These are phyloP conservation scores for Hypoxylon sp. DNA, from an alignment of 2,329 filamentous ascomycete genomes.

Conservation along the genomic window DNA sequence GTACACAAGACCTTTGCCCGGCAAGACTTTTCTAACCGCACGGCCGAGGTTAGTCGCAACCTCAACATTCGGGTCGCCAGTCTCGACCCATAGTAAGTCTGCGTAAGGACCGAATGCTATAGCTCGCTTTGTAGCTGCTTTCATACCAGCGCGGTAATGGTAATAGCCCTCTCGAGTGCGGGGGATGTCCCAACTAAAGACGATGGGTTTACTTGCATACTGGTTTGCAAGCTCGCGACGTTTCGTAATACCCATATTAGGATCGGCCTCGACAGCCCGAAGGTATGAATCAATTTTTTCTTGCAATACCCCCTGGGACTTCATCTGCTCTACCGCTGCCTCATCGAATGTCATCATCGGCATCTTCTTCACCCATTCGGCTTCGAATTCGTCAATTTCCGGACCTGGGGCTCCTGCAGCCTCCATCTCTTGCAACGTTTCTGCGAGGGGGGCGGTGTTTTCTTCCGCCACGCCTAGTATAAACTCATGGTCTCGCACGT, in stretches of 20 bases:
- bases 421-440: slow-evolving; percentile 93
- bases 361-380: slow-evolving; percentile 88
- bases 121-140: slow-evolving; percentile 91
- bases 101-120: slow-evolving; percentile 93
- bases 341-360: slow-evolving; percentile 93
- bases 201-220: slow-evolving; percentile 76
- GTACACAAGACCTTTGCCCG: slow-evolving; percentile 93
- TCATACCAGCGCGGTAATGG: slow-evolving; percentile 87
- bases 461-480: slow-evolving; percentile 87
- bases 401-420: slow-evolving; percentile 79
- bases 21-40: slow-evolving; percentile 78
- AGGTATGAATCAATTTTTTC: slow-evolving; percentile 79
- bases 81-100: slow-evolving; percentile 97
- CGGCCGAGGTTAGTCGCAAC: slow-evolving; percentile 82
- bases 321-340: slow-evolving; percentile 83
- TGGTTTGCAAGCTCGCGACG: slow-evolving; percentile 80
- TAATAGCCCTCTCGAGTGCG: slow-evolving; percentile 95
- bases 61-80: slow-evolving; percentile 85
- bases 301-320: slow-evolving; percentile 74
- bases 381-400: slow-evolving; percentile 89
- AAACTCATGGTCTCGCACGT: slow-evolving; percentile 96
- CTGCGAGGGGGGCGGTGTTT: slow-evolving; percentile 83
- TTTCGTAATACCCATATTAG: slow-evolving; percentile 82
- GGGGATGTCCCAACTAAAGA: slow-evolving; percentile 92
- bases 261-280: slow-evolving; percentile 71